Percentiles rank a stretch among this genome's conserved stretches.
These are phyloP conservation scores for Tuber microsphaerosporum DNA, from an alignment of 495 filamentous ascomycete species.

Conservation along the genomic window DNA sequence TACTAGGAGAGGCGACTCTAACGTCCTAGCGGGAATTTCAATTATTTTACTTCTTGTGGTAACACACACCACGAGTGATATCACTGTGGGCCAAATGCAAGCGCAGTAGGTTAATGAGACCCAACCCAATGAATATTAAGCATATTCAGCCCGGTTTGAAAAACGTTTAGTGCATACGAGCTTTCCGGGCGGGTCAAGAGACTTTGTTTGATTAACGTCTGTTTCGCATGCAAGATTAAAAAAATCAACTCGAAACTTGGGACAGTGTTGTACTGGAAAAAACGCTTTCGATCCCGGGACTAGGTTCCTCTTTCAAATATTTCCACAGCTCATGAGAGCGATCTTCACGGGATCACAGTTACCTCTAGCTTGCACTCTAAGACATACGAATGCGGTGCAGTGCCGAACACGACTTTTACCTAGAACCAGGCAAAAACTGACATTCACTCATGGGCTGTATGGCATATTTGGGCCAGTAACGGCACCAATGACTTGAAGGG, in stretches of 20 bases:
- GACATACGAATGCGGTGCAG: neutral
- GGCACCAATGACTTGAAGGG: neutral
- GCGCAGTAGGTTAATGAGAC: neutral
- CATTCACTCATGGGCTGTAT: neutral
- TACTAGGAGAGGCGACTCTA: no score
- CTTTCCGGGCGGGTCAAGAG: neutral
- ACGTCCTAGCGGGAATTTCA: no score
- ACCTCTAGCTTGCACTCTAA: neutral
- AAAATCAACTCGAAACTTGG: neutral
- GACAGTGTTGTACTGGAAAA: neutral
- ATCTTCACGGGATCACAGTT: neutral
- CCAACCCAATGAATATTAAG: neutral
- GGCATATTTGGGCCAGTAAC: neutral
- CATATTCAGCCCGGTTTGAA: neutral
- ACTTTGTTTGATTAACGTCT: neutral
- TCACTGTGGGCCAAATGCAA: neutral
- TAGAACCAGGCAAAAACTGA: neutral
- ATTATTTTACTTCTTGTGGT: no score
- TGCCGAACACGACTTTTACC: neutral
- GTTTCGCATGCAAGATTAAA: neutral
- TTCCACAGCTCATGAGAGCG: neutral
- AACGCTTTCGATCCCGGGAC: neutral
- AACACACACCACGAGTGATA: neutral
- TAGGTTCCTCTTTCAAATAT: neutral
- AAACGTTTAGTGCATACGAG: neutral